Evolutionary conservation across 805 yeast genomes (phyloP).

Genomic region (Lipomyces spencermartinsiae): DNA sequence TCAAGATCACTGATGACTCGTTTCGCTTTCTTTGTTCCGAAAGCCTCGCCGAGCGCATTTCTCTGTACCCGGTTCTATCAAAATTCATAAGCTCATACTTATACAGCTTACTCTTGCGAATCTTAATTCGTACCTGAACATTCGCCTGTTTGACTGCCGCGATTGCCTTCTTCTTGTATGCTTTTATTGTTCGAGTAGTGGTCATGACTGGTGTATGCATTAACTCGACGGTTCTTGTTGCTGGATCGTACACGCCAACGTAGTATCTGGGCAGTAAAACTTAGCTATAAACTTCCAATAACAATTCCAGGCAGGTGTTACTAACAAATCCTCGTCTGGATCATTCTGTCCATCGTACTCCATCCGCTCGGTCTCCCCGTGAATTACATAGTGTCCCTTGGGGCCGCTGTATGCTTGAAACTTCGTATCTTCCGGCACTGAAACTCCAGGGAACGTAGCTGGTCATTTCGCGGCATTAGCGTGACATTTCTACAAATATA

Average conservation of each 20-base stretch:
- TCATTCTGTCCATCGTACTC: conserved; percentile 69
- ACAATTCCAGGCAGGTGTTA: not conserved
- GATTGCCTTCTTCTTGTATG: conserved; percentile 61
- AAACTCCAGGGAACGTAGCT: conserved; percentile 71
- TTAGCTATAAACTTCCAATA: not conserved
- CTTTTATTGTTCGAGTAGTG: conserved; percentile 67
- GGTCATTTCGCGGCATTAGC: not conserved
- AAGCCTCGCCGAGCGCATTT: conserved; percentile 89
- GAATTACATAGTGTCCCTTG: conserved; percentile 58
- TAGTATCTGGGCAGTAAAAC: conserved; percentile 56
- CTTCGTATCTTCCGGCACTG: conserved; percentile 61
- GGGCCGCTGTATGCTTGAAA: conserved; percentile 65
- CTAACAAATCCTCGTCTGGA: conserved; percentile 46
- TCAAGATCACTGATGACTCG: conserved; percentile 82
- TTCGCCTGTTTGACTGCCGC: conserved; percentile 67
- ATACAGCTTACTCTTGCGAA: conserved; percentile 54
- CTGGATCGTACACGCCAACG: conserved; percentile 78
- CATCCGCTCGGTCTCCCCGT: conserved; percentile 77
- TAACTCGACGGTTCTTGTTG: conserved; percentile 66
- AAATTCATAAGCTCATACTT: conserved; percentile 64
- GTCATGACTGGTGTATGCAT: conserved; percentile 68
- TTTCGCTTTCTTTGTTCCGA: conserved; percentile 96
- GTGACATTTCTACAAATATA: not conserved
- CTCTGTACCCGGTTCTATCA: conserved; percentile 61
- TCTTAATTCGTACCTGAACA: conserved; percentile 44